Base-by-base conservation (phyloP, 192 early-diverging fungal genomes). In the Coemansia sp. region DNA sequence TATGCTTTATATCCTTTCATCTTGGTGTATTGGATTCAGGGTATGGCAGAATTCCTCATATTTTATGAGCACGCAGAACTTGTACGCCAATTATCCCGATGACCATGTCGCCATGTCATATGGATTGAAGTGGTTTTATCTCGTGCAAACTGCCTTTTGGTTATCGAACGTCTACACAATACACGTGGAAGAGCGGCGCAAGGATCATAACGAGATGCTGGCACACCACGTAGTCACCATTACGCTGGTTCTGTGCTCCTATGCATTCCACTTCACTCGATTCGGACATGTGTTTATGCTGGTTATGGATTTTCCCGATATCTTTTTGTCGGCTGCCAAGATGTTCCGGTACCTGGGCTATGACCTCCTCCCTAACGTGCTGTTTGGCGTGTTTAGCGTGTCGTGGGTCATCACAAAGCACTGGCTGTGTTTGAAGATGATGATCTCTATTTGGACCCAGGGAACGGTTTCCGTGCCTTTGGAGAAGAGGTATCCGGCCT, bases 361-460 rank as follows among this genome's bases (percentile, higher is more conserved):
- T 59, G 73, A 78, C 24, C 78, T 79, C 3, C 55, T 89, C 10
- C 92, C 89, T 66, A 87, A 93, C 71, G 58, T 86, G 10, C 64
- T 86, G 16, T 94, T 94, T 81, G 91, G 85, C 33, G 37, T 89
- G 16, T 94, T 94, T 66, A 86, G 87, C 18, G 20, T 91, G 5
- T 84, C 87, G 3, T 94, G 93, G 93, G 65, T 90, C n/a, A 63
- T 85, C 20, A 93, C 91, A 0, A 88, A 90, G 28, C 93, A 94
- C 60, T 79, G 81, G 62, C 50, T 91, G 28, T 92, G 87, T 70
- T 73, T 88, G 10, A 79, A 86, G 62, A 86, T 92, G 67, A 86
- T 91, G 69, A 77, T 84, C 57, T 84, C 87, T 4, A 85, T 88
- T 16, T 86, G 77, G 77, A 80, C 68, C n/a, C 40, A 77, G 62